Conservation (phyloP, 805 yeast species). For the Candida germanica region DNA sequence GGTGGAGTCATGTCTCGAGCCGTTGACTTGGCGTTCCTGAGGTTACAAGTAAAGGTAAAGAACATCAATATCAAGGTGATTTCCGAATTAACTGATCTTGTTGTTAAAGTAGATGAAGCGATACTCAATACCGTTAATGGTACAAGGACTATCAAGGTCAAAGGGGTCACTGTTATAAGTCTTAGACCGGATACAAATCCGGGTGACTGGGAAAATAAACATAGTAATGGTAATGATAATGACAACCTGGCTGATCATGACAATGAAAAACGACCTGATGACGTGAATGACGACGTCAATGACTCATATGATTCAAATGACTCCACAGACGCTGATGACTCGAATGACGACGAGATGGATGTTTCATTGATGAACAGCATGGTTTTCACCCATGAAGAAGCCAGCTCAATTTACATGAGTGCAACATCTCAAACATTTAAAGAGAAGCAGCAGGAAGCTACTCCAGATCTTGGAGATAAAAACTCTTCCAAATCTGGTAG, state of each 20-base stretch:
- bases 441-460: not conserved
- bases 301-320: not conserved
- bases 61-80: constrained; percentile 48
- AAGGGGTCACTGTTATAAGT: constrained; percentile 39
- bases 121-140: constrained; percentile 44
- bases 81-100: constrained; percentile 40
- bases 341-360: constrained; percentile 15
- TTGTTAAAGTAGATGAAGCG: constrained; percentile 30
- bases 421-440: constrained; percentile 57
- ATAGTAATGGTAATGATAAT: constrained; percentile 7
- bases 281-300: constrained; percentile 18
- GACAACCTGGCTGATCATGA: constrained; percentile 13
- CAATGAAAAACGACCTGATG: too few species aligned
- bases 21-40: constrained; percentile 63
- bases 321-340: constrained; percentile 12
- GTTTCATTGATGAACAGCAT: constrained; percentile 52
- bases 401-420: constrained; percentile 76
- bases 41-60: constrained; percentile 49
- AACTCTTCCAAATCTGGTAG: constrained; percentile 12
- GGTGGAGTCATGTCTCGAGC: constrained; percentile 57
- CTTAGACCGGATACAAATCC: constrained; percentile 39
- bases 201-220: constrained; percentile 18
- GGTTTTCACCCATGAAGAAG: constrained; percentile 65
- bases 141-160: constrained; percentile 36
- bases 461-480: not conserved